Evolutionary conservation across 495 filamentous ascomycete species (phyloP).

Genomic region (Aspergillus homomorphus): DNA sequence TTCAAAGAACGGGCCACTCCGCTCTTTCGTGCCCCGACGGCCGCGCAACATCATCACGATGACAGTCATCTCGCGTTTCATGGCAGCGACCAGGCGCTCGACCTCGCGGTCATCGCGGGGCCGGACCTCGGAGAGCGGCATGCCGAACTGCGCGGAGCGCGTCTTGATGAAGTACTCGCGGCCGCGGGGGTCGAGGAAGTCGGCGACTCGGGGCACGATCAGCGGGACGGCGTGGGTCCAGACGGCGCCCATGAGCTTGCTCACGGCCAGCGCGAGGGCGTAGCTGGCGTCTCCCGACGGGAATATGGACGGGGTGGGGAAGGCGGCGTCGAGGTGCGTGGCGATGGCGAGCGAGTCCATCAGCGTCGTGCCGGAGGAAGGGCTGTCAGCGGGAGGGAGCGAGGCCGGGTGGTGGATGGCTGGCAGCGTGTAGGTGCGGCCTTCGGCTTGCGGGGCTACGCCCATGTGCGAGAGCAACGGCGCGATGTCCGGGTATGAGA

Average conservation of each 20-base stretch:
- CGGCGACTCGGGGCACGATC: slow-evolving; percentile 25
- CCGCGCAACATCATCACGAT: slow-evolving; percentile 26
- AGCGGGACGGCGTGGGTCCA: slow-evolving; percentile 1
- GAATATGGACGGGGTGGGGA: slow-evolving; percentile 26
- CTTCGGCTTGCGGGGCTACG: slow-evolving; percentile 17
- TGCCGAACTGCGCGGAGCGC: slow-evolving; percentile 24
- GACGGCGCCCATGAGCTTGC: neutral
- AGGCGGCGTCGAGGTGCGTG: slow-evolving; percentile 33
- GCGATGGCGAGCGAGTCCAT: slow-evolving; percentile 38
- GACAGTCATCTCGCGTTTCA: slow-evolving; percentile 16
- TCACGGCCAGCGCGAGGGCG: slow-evolving; percentile 22
- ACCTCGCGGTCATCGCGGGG: slow-evolving; percentile 14
- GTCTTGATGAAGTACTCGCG: slow-evolving; percentile 31
- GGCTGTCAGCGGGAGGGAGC: slow-evolving; percentile 5
- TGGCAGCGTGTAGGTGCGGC: slow-evolving; percentile 30
- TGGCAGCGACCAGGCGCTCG: slow-evolving; percentile 12
- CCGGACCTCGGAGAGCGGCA: slow-evolving; percentile 21
- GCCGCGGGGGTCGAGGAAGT: slow-evolving; percentile 26
- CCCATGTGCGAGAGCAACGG: slow-evolving; percentile 25
- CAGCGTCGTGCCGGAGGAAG: slow-evolving; percentile 27
- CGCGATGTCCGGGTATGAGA: slow-evolving; percentile 38
- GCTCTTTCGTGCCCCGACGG: slow-evolving; percentile 26
- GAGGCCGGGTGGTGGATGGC: slow-evolving; percentile 30
- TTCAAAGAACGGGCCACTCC: slow-evolving; percentile 26
- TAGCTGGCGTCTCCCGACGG: slow-evolving; percentile 33